Evolutionary conservation across 2,329 filamentous ascomycete species (phyloP), one percentile per base, ranked within the genome.

Genomic region (Lizonia empirigonia): DNA sequence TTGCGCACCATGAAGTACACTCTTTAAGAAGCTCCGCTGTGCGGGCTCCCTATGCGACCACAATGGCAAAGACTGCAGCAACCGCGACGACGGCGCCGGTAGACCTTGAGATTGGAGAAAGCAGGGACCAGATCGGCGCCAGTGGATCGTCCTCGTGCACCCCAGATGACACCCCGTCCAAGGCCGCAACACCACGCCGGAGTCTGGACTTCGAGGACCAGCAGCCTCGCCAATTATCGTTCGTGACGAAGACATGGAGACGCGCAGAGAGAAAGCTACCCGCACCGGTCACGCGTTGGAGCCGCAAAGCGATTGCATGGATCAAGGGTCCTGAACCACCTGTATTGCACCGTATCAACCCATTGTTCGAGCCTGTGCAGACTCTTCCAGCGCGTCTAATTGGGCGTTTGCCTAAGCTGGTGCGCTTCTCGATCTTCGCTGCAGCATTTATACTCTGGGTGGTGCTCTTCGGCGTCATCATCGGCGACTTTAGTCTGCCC

Each of bases 361-460:
- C 78, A 1, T 57, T 89, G 30, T 82, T 91, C 48, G 87, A 89
- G 13, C 67, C 67, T 9, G 69, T 90, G 12, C 90, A 94, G 68
- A 81, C 85, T 52, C 81, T 82, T 20, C 89, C 88, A 4, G 75
- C 86, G 48, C 73, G 76, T 34, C 69, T 89, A 33, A 71, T 90
- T 44, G 82, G 75, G 47, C 80, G 82, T 49, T 68, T 89, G 2
- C 85, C 86, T 0, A 79, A 78, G 45, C 73, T 72, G 52, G 78
- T 72, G 53, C 82, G 86, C 47, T 79, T 81, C 8, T 77, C 77
- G 62, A 72, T 88, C 3, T 78, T 87, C 29, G 70, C 82, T 18
- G 69, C 76, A 15, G 85, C 84, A 47, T 82, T 87, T 35, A 77
- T 81, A 20, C 67, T 83, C 20, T 93, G 89, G 89, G 71, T 89